These are phyloP conservation scores for Plantago major DNA, from an alignment of 257 asterid species.

Conservation along the genomic window DNA sequence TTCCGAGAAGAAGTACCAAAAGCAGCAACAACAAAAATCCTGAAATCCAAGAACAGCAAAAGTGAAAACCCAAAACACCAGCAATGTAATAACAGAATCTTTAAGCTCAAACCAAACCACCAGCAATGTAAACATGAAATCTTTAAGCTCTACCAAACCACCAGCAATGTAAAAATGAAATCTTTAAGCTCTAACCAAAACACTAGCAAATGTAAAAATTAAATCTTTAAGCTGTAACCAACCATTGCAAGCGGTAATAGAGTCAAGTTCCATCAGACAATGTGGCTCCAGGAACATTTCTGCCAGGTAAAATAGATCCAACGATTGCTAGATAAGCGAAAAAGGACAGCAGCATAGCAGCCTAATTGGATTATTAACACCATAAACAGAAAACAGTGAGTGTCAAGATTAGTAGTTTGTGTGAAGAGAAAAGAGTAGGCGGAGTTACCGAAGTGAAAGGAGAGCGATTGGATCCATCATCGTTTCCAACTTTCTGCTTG, in stretches of 20 bases:
- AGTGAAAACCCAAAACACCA: background rate
- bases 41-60: slow-evolving; percentile 16
- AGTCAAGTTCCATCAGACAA: slow-evolving; percentile 78
- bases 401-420: background rate
- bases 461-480: slow-evolving; percentile 43
- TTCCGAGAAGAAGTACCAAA: slow-evolving; percentile 57
- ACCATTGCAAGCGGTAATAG: slow-evolving; percentile 87
- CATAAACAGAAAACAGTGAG: background rate
- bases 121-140: too few species aligned
- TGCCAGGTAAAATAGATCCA: slow-evolving; percentile 88
- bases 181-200: too few species aligned
- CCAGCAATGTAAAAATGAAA: slow-evolving; percentile 4
- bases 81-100: too few species aligned
- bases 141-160: slow-evolving; percentile 5
- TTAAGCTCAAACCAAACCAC: too few species aligned
- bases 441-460: slow-evolving; percentile 62
- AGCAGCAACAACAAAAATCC: slow-evolving; percentile 56
- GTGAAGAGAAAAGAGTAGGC: slow-evolving; percentile 11
- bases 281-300: slow-evolving; percentile 54
- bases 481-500: too few species aligned
- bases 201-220: too few species aligned
- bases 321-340: slow-evolving; percentile 61
- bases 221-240: too few species aligned
- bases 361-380: slow-evolving; percentile 27
- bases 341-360: slow-evolving; percentile 47